Conservation (phyloP, 2,329 filamentous ascomycete genomes). For the Colletotrichum sp. region DNA sequence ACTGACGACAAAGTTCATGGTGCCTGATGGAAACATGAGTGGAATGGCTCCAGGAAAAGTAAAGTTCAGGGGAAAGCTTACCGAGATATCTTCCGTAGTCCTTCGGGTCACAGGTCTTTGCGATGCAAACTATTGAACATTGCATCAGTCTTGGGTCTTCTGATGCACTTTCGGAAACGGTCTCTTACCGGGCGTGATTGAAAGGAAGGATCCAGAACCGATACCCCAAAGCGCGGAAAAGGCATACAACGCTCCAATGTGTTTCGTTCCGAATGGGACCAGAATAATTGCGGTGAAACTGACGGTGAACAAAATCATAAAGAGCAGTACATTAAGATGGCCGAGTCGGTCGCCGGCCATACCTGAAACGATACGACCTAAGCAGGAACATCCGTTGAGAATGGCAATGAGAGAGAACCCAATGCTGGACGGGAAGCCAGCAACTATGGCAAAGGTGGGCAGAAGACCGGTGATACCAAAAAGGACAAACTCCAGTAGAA, state of each 20-base stretch:
- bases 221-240: constrained; percentile 53
- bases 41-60: not conserved
- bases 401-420: constrained; percentile 50
- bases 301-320: constrained; percentile 38
- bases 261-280: constrained; percentile 47
- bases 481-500: constrained; percentile 52
- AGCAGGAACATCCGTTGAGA: constrained; percentile 44
- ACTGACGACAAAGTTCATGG: constrained; percentile 49
- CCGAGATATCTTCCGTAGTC: constrained; percentile 50
- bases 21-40: constrained; percentile 31
- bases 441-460: constrained; percentile 47
- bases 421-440: constrained; percentile 37
- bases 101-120: constrained; percentile 49
- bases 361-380: constrained; percentile 49
- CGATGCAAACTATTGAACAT: constrained; percentile 42
- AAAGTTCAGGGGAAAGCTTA: not conserved
- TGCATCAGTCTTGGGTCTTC: not conserved
- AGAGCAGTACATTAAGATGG: constrained; percentile 48
- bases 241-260: constrained; percentile 43
- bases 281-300: constrained; percentile 46
- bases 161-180: not conserved
- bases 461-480: constrained; percentile 52
- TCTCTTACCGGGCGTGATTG: constrained; percentile 36
- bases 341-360: constrained; percentile 47
- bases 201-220: constrained; percentile 52